Percentiles rank a stretch among this genome's conserved stretches.
These are phyloP conservation scores for Mucor ambiguus DNA, from an alignment of 371 early-diverging fungal genomes.

Conservation along the genomic window DNA sequence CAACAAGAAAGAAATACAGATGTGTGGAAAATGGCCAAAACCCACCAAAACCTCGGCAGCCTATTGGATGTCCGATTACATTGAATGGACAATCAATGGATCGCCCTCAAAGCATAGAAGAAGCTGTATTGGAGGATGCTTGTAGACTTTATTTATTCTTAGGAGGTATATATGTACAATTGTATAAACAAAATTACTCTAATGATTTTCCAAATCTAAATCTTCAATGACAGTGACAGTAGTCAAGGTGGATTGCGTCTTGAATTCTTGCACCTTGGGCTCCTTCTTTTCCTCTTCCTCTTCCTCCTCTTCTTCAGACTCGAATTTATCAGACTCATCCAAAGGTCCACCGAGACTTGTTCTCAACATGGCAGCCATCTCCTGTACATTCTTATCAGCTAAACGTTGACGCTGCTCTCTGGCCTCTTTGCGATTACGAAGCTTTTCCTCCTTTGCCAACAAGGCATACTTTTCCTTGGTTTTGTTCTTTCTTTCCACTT, in stretches of 20 bases:
- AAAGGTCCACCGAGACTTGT: conserved; percentile 21
- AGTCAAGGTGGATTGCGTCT: conserved; percentile 58
- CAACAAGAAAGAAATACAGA: not conserved
- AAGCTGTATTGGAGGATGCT: too few species aligned
- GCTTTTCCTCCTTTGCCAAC: conserved; percentile 56
- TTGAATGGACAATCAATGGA: not conserved
- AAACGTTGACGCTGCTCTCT: conserved; percentile 46
- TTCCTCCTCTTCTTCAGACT: conserved; percentile 42
- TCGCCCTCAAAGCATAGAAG: too few species aligned
- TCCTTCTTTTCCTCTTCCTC: conserved; percentile 42
- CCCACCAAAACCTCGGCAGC: too few species aligned
- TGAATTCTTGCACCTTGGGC: conserved; percentile 57
- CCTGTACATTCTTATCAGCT: conserved; percentile 48
- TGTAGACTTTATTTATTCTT: not conserved
- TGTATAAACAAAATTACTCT: not conserved
- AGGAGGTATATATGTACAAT: conserved; percentile 1
- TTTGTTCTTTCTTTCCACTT: conserved; percentile 68
- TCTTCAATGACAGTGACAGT: conserved; percentile 77
- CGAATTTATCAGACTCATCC: conserved; percentile 30
- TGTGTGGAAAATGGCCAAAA: not conserved
- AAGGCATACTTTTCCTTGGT: conserved; percentile 58
- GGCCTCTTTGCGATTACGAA: conserved; percentile 55
- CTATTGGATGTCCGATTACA: not conserved
- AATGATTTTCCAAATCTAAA: conserved; percentile 56
- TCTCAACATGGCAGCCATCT: conserved; percentile 46